Conservation (phyloP, 1,139 yeast species). For the Nadsonia commutata region DNA sequence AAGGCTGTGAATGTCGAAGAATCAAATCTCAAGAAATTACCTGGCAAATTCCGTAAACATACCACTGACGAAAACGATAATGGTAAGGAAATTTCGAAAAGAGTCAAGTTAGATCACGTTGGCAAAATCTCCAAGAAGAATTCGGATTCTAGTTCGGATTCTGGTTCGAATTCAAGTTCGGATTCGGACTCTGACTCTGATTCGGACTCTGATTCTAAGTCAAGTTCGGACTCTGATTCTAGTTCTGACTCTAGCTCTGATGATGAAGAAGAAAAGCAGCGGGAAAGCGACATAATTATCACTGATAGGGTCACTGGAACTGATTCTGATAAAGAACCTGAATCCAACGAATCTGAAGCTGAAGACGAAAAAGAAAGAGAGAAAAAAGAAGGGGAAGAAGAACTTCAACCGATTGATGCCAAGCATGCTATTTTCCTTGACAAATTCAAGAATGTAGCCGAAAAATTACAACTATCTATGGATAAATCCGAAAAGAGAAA, state of each 20-base stretch:
- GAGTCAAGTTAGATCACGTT: slow-evolving; percentile 9
- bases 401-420: background rate
- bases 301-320: too few species aligned
- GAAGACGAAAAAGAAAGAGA: background rate
- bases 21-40: background rate
- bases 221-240: slow-evolving; percentile 2
- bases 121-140: background rate
- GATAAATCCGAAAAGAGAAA: background rate
- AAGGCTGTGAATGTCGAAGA: background rate
- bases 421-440: background rate
- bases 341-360: background rate
- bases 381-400: slow-evolving; percentile 9
- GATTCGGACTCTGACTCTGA: background rate
- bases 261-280: too few species aligned
- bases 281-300: too few species aligned
- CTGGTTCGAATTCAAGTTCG: background rate
- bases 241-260: background rate
- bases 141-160: slow-evolving; percentile 1
- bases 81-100: slow-evolving; percentile 9
- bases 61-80: slow-evolving; percentile 8
- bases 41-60: background rate
- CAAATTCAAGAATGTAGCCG: background rate
- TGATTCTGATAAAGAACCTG: background rate
- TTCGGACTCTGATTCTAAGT: background rate
- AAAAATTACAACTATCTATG: background rate